Conservation (phyloP, 768 basidiomycete genomes). For the Lyophyllum semitale region DNA sequence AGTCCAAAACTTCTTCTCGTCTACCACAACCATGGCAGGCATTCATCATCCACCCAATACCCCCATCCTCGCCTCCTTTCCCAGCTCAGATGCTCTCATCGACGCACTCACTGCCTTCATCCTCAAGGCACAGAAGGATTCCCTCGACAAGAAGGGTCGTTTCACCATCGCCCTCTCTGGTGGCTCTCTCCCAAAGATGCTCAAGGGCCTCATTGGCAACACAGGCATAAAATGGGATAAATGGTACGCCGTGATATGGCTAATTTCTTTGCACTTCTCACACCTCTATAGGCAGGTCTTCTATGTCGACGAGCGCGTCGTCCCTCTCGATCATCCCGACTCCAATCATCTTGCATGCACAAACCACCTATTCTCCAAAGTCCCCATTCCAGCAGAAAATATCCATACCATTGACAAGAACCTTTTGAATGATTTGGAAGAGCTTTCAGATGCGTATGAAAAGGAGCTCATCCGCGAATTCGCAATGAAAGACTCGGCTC, state of each 20-base stretch:
- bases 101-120: conserved; percentile 79
- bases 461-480: conserved; percentile 86
- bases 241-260: conserved; percentile 59
- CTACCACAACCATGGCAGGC: conserved; percentile 27
- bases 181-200: conserved; percentile 84
- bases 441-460: conserved; percentile 81
- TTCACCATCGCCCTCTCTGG: conserved; percentile 96
- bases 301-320: conserved; percentile 95
- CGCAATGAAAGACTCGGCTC: conserved; percentile 88
- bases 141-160: conserved; percentile 83
- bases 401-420: conserved; percentile 81
- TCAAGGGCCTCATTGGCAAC: conserved; percentile 68
- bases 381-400: conserved; percentile 73
- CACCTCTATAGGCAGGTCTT: conserved; percentile 81
- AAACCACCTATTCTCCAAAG: conserved; percentile 75
- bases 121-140: conserved; percentile 83
- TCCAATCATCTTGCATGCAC: conserved; percentile 86
- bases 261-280: background rate
- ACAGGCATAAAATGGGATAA: conserved; percentile 86
- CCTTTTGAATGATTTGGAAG: conserved; percentile 73
- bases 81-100: conserved; percentile 54
- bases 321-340: conserved; percentile 89
- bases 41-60: conserved; percentile 60
- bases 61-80: conserved; percentile 76
- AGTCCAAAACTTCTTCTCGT: background rate